Percentiles rank a stretch among this genome's conserved stretches.
These are phyloP conservation scores for Phytophthora ohioensis DNA, from an alignment of 352 stramenopile genomes.

Conservation along the genomic window DNA sequence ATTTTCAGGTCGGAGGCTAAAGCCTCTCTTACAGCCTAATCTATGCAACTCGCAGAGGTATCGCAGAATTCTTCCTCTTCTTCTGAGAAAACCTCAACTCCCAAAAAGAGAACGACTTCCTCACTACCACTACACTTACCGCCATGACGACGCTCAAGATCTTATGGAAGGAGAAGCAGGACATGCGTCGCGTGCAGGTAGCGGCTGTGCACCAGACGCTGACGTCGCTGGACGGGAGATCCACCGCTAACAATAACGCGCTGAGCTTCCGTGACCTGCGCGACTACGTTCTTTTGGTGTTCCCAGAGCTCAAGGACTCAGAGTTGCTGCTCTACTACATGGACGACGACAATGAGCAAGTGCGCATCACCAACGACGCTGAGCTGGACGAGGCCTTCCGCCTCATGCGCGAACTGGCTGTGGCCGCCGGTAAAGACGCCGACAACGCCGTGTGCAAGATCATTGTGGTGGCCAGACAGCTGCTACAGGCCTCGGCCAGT, in stretches of 20 bases:
- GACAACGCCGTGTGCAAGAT: conserved; percentile 73
- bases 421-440: conserved; percentile 48
- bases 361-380: conserved; percentile 84
- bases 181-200: conserved; percentile 88
- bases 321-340: conserved; percentile 84
- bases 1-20: background rate
- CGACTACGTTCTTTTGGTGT: conserved; percentile 78
- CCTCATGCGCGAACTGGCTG: conserved; percentile 76
- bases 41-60: background rate
- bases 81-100: conserved; percentile 26
- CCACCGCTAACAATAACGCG: conserved; percentile 30
- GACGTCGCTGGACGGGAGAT: conserved; percentile 52
- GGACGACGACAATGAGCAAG: conserved; percentile 85
- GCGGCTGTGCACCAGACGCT: conserved; percentile 71
- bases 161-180: conserved; percentile 79
- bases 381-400: conserved; percentile 83
- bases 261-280: conserved; percentile 69
- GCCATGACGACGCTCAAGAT: conserved; percentile 89
- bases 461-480: conserved; percentile 55
- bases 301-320: conserved; percentile 55
- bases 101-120: conserved; percentile 10
- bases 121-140: conserved; percentile 31
- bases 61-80: conserved; percentile 6
- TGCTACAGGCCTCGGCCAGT: conserved; percentile 15
- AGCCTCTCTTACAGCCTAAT: conserved; percentile 11